phyloP scores from a whole-genome alignment of 495 filamentous ascomycete species.

The Penicillium manginii region DNA sequence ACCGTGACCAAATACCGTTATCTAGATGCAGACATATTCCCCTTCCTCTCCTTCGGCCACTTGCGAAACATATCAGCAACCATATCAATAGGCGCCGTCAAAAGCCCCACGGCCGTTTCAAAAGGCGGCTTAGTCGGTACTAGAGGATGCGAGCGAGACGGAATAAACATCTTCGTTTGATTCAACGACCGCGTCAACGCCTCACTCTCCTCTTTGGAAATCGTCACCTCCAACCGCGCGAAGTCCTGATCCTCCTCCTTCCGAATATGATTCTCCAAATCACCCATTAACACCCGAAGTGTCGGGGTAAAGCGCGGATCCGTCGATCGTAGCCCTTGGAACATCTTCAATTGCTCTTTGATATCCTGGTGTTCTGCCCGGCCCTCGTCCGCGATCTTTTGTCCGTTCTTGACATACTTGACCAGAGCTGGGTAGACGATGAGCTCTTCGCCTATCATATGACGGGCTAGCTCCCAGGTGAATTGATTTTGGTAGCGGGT shows the following conservation, averaged over 20 bases:
- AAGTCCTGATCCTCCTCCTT: conserved; percentile 62
- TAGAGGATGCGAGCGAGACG: conserved; percentile 56
- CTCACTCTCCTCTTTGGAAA: conserved; percentile 44
- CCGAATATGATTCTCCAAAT: conserved; percentile 57
- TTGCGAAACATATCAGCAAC: conserved; percentile 36
- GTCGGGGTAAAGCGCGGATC: conserved; percentile 53
- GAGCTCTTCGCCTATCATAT: conserved; percentile 65
- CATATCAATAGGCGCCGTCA: conserved; percentile 33
- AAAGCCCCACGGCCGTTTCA: conserved; percentile 28
- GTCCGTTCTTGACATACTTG: conserved; percentile 55
- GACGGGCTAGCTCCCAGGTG: conserved; percentile 68
- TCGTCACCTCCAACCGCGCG: conserved; percentile 50
- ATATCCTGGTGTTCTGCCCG: conserved; percentile 61
- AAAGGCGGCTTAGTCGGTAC: conserved; percentile 31
- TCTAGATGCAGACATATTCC: neutral
- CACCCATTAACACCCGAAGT: conserved; percentile 51
- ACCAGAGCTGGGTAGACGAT: conserved; percentile 68
- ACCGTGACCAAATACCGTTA: neutral
- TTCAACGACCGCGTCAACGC: conserved; percentile 53
- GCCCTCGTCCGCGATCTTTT: conserved; percentile 56
- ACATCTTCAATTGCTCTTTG: conserved; percentile 59
- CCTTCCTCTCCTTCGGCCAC: conserved; percentile 24
- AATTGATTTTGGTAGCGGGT: conserved; percentile 64
- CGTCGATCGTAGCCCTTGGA: conserved; percentile 54
- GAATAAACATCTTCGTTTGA: conserved; percentile 62